A percentile compares a stretch with the other conserved stretches of the same genome.
Conservation (phyloP, 2,329 filamentous ascomycete genomes). For the Colletotrichum incanum region DNA sequence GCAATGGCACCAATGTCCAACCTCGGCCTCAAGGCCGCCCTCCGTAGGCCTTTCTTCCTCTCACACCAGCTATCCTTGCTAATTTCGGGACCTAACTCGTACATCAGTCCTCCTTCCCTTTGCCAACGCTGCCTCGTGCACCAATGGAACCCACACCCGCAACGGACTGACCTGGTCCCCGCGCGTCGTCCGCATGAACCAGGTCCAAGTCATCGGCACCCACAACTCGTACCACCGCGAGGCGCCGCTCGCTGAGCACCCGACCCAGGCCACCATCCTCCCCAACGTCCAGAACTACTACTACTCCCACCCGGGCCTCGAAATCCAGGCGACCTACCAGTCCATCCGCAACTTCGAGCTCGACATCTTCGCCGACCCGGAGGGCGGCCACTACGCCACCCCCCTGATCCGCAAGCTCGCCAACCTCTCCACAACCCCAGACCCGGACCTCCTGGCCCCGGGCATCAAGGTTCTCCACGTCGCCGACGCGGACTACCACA, state of each 20-base stretch:
- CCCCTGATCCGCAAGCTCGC: slow-evolving; percentile 60
- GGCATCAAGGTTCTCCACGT: slow-evolving; percentile 67
- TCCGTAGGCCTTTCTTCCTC: slow-evolving; percentile 18
- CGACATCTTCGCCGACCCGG: slow-evolving; percentile 64
- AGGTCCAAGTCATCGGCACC: slow-evolving; percentile 66
- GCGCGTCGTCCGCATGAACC: slow-evolving; percentile 61
- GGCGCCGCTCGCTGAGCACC: slow-evolving; percentile 57
- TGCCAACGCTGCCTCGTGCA: slow-evolving; percentile 18
- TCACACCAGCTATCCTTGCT: not conserved
- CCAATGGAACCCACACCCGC: slow-evolving; percentile 44
- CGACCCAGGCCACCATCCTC: slow-evolving; percentile 56
- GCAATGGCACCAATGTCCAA: slow-evolving; percentile 22
- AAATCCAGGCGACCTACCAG: slow-evolving; percentile 62
- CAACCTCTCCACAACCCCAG: slow-evolving; percentile 56
- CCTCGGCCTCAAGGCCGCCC: slow-evolving; percentile 32
- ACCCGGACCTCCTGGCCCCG: slow-evolving; percentile 56
- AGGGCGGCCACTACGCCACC: slow-evolving; percentile 63
- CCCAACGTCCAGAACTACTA: slow-evolving; percentile 59
- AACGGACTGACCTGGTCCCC: slow-evolving; percentile 53
- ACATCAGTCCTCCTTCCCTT: slow-evolving; percentile 34
- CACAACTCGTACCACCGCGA: slow-evolving; percentile 69
- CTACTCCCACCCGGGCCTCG: slow-evolving; percentile 63
- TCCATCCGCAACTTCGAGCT: slow-evolving; percentile 64
- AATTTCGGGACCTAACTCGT: not conserved
- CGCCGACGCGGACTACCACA: slow-evolving; percentile 63